phyloP scores from a whole-genome alignment of 2,329 filamentous ascomycete genomes.

The Hypomyces perniciosus region DNA sequence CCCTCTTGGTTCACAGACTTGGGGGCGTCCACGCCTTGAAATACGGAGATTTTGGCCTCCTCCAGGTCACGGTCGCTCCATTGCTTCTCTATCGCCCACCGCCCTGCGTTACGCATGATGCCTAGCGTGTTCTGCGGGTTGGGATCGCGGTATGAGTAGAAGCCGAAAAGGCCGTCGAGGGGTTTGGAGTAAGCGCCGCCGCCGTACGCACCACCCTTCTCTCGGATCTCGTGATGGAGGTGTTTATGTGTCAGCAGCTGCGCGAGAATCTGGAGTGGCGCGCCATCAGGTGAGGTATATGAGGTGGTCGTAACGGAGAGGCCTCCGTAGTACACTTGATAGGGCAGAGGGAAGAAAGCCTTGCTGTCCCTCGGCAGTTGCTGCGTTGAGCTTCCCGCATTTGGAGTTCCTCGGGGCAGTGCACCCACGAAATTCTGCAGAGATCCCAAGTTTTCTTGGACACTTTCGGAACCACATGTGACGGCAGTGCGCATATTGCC shows the following conservation, averaged over 20 bases:
- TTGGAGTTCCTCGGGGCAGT: constrained; percentile 26
- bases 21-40: constrained; percentile 87
- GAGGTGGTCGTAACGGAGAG: constrained; percentile 76
- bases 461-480: constrained; percentile 75
- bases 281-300: constrained; percentile 69
- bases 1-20: constrained; percentile 82
- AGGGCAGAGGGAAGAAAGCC: constrained; percentile 88
- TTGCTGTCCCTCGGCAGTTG: constrained; percentile 51
- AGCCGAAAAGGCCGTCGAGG: constrained; percentile 80
- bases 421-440: constrained; percentile 61
- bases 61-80: constrained; percentile 86
- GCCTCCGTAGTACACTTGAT: constrained; percentile 93
- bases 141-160: constrained; percentile 95
- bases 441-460: constrained; percentile 61
- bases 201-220: constrained; percentile 95
- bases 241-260: constrained; percentile 95
- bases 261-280: constrained; percentile 79
- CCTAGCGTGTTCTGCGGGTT: constrained; percentile 84
- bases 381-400: constrained; percentile 32
- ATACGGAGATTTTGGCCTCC: constrained; percentile 92
- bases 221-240: constrained; percentile 92
- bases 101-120: constrained; percentile 76
- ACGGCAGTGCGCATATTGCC: constrained; percentile 70
- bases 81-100: constrained; percentile 72
- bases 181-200: constrained; percentile 79